Percentiles rank a stretch among this genome's conserved stretches.
phyloP scores from a whole-genome alignment of 83 land plant species.

The Thuja plicata region DNA sequence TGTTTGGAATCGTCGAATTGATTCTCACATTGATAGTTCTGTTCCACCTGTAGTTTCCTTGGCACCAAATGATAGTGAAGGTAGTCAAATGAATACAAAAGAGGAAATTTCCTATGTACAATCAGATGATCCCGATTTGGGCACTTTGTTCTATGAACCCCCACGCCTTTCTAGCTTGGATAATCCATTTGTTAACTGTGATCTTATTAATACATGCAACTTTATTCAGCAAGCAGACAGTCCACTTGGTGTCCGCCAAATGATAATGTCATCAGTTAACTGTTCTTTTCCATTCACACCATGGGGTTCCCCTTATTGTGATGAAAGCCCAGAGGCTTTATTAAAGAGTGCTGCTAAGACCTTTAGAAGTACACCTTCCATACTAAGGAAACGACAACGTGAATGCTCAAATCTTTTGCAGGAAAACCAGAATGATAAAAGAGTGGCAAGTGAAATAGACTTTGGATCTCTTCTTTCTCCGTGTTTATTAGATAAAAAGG shows the following conservation, averaged over 20 bases:
- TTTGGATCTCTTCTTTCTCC: not conserved
- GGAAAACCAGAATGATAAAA: conserved; percentile 7
- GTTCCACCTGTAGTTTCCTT: not conserved
- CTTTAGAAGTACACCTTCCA: conserved; percentile 75
- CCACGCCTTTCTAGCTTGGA: conserved; percentile 74
- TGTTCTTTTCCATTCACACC: conserved; percentile 43
- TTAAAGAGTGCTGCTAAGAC: conserved; percentile 40
- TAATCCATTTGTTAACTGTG: conserved; percentile 88
- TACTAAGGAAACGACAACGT: conserved; percentile 59
- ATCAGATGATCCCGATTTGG: conserved; percentile 18
- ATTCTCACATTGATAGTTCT: not conserved
- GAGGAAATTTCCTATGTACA: not conserved
- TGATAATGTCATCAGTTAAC: conserved; percentile 78
- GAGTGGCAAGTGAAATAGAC: not conserved
- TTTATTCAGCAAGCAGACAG: conserved; percentile 53
- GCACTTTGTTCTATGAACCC: conserved; percentile 49
- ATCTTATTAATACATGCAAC: conserved; percentile 62
- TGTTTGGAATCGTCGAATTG: not conserved
- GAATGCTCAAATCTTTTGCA: conserved; percentile 16
- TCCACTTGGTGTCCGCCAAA: conserved; percentile 88
- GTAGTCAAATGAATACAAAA: not conserved
- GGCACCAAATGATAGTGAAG: not conserved
- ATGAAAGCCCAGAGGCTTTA: conserved; percentile 19
- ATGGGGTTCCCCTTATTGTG: conserved; percentile 24
- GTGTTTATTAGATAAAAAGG: not conserved